These are phyloP conservation scores for Marvania coccoides DNA, from an alignment of 139 green algal genomes.

Conservation along the genomic window DNA sequence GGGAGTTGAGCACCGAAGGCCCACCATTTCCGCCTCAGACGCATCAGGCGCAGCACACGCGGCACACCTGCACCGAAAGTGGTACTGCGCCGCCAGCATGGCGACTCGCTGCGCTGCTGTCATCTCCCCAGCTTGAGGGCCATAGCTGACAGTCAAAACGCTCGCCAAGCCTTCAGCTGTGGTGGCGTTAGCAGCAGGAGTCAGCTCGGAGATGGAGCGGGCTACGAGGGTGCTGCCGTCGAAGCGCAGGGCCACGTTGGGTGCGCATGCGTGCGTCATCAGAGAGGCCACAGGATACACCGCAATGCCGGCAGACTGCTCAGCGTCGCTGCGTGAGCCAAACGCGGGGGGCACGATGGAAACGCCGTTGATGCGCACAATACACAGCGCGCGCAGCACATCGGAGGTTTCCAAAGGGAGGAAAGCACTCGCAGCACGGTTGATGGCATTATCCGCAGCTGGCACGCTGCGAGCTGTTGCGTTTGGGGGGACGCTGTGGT, in stretches of 20 bases:
- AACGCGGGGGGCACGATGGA: constrained; percentile 14
- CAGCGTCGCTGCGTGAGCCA: not conserved
- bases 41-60: not conserved
- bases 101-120: constrained; percentile 1
- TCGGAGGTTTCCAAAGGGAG: not conserved
- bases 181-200: not conserved
- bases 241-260: constrained; percentile 26
- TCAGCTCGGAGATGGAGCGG: not conserved
- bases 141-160: constrained; percentile 31
- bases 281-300: constrained; percentile 20
- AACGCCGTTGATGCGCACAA: constrained; percentile 24
- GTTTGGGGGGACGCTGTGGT: not conserved
- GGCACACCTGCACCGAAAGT: constrained; percentile 22
- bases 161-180: too few relatives aligned
- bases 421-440: not conserved
- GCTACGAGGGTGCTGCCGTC: constrained; percentile 1
- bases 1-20: not conserved
- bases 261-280: constrained; percentile 25
- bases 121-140: constrained; percentile 22
- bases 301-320: constrained; percentile 8
- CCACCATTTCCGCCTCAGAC: not conserved
- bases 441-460: not conserved
- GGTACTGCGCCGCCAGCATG: constrained; percentile 20
- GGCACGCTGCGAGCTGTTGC: not conserved
- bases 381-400: not conserved